Evolutionary conservation across 106 monocot species (phyloP), one percentile per base, ranked within the genome.

Genomic region (Vanilla planifolia): DNA sequence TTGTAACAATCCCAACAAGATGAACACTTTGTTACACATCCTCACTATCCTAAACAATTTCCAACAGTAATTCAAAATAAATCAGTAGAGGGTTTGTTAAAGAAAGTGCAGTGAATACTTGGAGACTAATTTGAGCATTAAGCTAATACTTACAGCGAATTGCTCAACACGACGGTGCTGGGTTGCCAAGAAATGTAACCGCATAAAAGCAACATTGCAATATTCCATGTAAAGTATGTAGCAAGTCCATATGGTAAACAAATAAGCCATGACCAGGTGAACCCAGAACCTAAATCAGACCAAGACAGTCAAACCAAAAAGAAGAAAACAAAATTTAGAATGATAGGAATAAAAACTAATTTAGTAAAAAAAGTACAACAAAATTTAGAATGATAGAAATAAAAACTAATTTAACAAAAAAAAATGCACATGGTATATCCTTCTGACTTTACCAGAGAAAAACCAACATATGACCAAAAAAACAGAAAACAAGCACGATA

Each of bases 221-320:
- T 98, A 98, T 60, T 98, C 96, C 58, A 59, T 79, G 81, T 88
- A 98, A 5, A 98, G 76, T 55, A 84, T 61, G 59, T 69, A 98
- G 32, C 67, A 79, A 48, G 87, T 77, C 96, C 96, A 98, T 16
- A 85, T 45, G 29, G 84, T 98, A 71, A 98, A 80, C 62, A 88
- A 34, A 64, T 98, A 98, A 9, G 59, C 84, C 91, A 91, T 75
- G 52, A 71, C 27, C 42, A 98, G 60, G 62, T 98, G 96, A 75
- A 91, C 51, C 79, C 87, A 98, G 42, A 98, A 85, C 77, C 96
- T 98, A 80, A 65, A 76, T 71, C 13, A 73, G 19, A 16, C 28
- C 63, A 51, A 19, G 27, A 43, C 33, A 5, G 15, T 46, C 24
- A 66, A 46, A 46, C n/a, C n/a, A 51, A 67, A 26, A 57, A 28